Evolutionary conservation across 2,329 filamentous ascomycete genomes (phyloP).

Genomic region (Arthrocladium fulminans): DNA sequence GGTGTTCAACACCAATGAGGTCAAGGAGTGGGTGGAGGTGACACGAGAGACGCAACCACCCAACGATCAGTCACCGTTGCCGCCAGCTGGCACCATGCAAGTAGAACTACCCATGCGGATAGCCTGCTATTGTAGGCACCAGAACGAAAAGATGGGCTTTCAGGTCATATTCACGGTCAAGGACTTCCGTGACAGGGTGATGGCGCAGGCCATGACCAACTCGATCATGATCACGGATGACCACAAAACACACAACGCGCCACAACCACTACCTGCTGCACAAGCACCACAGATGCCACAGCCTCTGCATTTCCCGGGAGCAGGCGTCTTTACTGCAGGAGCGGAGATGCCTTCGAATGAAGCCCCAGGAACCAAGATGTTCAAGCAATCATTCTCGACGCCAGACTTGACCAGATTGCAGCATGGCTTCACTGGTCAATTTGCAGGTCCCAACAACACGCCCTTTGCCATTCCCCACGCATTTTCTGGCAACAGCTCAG

Average conservation of each 20-base stretch:
- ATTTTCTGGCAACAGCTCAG: slow-evolving; percentile 34
- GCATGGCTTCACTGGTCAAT: slow-evolving; percentile 41
- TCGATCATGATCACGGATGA: slow-evolving; percentile 97
- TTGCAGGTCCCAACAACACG: slow-evolving; percentile 27
- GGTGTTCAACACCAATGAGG: slow-evolving; percentile 82
- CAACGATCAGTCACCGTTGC: slow-evolving; percentile 31
- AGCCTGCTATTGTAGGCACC: slow-evolving; percentile 92
- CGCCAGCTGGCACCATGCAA: slow-evolving; percentile 57
- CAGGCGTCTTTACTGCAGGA: slow-evolving; percentile 32
- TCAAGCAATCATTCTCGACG: slow-evolving; percentile 48
- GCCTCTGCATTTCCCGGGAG: slow-evolving; percentile 34
- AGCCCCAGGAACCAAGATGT: slow-evolving; percentile 25
- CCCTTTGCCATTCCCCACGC: slow-evolving; percentile 33
- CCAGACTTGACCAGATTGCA: slow-evolving; percentile 55
- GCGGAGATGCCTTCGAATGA: slow-evolving; percentile 10
- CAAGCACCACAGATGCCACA: slow-evolving; percentile 25
- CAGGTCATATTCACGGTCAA: slow-evolving; percentile 91
- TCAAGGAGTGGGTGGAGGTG: slow-evolving; percentile 70
- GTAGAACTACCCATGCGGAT: slow-evolving; percentile 90
- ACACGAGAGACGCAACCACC: slow-evolving; percentile 44
- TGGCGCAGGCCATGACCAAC: slow-evolving; percentile 76
- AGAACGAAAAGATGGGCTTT: slow-evolving; percentile 87
- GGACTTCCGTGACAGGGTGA: slow-evolving; percentile 63
- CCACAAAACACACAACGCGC: slow-evolving; percentile 69
- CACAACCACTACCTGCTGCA: slow-evolving; percentile 30